Conservation (phyloP, 2,329 filamentous ascomycete species). For the Exophiala spinifera region DNA sequence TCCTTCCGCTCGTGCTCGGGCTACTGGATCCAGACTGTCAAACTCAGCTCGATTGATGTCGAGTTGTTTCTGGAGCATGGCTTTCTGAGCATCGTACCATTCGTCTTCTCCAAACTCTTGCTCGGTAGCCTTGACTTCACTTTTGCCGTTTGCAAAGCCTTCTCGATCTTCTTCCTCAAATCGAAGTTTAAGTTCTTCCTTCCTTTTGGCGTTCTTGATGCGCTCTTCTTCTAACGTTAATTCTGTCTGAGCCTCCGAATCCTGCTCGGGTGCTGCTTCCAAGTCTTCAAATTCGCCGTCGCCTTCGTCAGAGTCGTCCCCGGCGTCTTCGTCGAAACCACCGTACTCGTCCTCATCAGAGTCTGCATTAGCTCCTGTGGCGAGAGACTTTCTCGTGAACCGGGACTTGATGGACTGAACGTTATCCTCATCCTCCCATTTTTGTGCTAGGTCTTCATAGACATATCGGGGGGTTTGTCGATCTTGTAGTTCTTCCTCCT, state of each 20-base stretch:
- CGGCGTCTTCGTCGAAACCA: constrained; percentile 50
- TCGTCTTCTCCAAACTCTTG: constrained; percentile 92
- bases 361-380: constrained; percentile 55
- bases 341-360: constrained; percentile 53
- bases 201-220: constrained; percentile 82
- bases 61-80: constrained; percentile 87
- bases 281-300: constrained; percentile 84
- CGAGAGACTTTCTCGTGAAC: constrained; percentile 69
- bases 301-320: constrained; percentile 58
- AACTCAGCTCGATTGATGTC: constrained; percentile 97
- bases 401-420: constrained; percentile 70
- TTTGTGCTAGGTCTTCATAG: constrained; percentile 74
- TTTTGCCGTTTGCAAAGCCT: constrained; percentile 81
- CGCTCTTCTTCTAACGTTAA: constrained; percentile 78
- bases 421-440: constrained; percentile 78
- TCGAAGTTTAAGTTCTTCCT: constrained; percentile 88
- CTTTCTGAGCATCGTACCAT: constrained; percentile 98
- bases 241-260: constrained; percentile 34
- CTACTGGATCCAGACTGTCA: constrained; percentile 77
- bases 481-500: constrained; percentile 61
- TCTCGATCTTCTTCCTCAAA: constrained; percentile 99
- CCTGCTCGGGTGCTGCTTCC: constrained; percentile 62
- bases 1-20: constrained; percentile 81
- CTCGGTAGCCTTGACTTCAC: constrained; percentile 70
- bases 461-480: constrained; percentile 75